Percentiles rank a stretch among this genome's conserved stretches.
Conservation (phyloP, 306 rosid species). For the Prunus persica region Prunus_persica_NCBIv2 NC_034009.1:9882501-9883000, state of each 20-base stretch:
- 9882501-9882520: neutral
- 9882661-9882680: neutral
- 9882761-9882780: neutral
- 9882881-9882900: neutral
- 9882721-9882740: neutral
- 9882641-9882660: neutral
- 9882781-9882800: neutral
- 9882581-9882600: neutral
- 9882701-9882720: neutral
- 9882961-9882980: neutral
- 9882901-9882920: neutral
- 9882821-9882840: neutral
- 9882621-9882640: constrained; percentile 3
- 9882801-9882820: neutral
- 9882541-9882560: constrained; percentile 1
- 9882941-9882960: neutral
- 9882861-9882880: neutral
- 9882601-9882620: neutral
- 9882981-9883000: constrained; percentile 7
- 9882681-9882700: neutral
- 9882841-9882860: neutral
- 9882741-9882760: neutral
- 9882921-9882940: too few species aligned
- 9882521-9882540: neutral
- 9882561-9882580: neutral